Percentiles rank a stretch among this genome's conserved stretches.
Evolutionary conservation across 306 rosid species (phyloP).

Genomic region (Vigna radiata): DNA sequence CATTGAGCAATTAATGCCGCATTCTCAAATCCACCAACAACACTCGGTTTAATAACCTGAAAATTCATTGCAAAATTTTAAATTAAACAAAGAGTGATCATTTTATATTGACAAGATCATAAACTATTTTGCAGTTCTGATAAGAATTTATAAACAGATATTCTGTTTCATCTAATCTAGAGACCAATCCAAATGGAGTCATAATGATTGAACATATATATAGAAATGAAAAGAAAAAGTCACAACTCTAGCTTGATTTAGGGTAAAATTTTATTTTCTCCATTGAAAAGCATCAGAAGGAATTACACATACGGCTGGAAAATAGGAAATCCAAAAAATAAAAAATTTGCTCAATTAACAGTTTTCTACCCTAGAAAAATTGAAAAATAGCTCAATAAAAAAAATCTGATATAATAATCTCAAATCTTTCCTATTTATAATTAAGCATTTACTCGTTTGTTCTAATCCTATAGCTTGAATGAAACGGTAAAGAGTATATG

Average conservation of each 20-base stretch:
- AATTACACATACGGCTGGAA: background rate
- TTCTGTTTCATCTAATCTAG: constrained; percentile 21
- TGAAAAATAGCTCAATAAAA: background rate
- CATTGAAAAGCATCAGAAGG: background rate
- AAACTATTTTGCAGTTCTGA: constrained; percentile 9
- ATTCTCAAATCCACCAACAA: constrained; percentile 94
- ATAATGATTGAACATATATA: background rate
- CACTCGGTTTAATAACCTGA: constrained; percentile 96
- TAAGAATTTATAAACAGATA: background rate
- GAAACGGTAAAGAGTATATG: background rate
- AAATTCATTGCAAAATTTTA: constrained; percentile 33
- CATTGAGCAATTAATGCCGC: constrained; percentile 80
- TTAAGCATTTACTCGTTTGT: background rate
- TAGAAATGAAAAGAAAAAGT: background rate
- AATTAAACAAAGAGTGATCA: constrained; percentile 20
- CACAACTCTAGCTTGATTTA: background rate
- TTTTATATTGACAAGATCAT: constrained; percentile 33
- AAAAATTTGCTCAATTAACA: background rate
- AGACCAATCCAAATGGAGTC: background rate
- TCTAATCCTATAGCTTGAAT: constrained; percentile 18
- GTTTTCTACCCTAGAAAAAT: no score
- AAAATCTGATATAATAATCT: background rate
- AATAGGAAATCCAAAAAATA: background rate
- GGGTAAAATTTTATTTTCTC: background rate
- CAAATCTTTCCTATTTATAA: background rate